phyloP scores from a whole-genome alignment of 2,329 filamentous ascomycete genomes.

The Verticillium longisporum region DNA sequence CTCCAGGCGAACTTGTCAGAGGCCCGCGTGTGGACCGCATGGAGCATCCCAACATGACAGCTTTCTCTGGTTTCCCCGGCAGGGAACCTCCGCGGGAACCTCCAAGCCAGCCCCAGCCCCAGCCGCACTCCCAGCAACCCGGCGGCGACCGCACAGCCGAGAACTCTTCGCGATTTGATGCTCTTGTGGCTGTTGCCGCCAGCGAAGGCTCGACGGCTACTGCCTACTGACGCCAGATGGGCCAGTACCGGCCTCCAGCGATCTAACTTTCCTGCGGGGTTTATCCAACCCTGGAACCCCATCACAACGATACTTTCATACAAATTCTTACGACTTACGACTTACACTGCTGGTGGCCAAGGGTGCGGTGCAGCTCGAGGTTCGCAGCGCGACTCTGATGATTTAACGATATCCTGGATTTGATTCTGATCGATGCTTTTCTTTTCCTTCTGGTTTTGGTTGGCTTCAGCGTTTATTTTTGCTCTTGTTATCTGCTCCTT shows the following conservation, averaged over 20 bases:
- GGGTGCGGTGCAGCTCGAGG: not conserved
- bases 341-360: not conserved
- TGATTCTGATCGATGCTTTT: not conserved
- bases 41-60: conserved; percentile 48
- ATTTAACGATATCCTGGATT: not conserved
- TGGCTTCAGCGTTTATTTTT: not conserved
- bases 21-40: conserved; percentile 47
- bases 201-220: conserved; percentile 35
- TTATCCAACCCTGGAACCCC: not conserved
- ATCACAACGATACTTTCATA: not conserved
- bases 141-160: conserved; percentile 17
- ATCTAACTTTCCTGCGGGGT: not conserved
- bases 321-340: not conserved
- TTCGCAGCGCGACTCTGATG: not conserved
- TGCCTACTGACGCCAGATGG: conserved; percentile 23
- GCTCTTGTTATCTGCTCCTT: not conserved
- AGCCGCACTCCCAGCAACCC: conserved; percentile 6
- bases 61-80: conserved; percentile 43
- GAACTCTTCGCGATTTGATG: conserved; percentile 35
- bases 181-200: conserved; percentile 36
- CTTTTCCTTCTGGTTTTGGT: not conserved
- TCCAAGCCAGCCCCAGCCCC: conserved; percentile 13
- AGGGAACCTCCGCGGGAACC: conserved; percentile 17
- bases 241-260: not conserved
- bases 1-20: conserved; percentile 9